These are phyloP conservation scores for Pseudogymnoascus destructans DNA, from an alignment of 2,329 filamentous ascomycete genomes.

Conservation along the genomic window DNA sequence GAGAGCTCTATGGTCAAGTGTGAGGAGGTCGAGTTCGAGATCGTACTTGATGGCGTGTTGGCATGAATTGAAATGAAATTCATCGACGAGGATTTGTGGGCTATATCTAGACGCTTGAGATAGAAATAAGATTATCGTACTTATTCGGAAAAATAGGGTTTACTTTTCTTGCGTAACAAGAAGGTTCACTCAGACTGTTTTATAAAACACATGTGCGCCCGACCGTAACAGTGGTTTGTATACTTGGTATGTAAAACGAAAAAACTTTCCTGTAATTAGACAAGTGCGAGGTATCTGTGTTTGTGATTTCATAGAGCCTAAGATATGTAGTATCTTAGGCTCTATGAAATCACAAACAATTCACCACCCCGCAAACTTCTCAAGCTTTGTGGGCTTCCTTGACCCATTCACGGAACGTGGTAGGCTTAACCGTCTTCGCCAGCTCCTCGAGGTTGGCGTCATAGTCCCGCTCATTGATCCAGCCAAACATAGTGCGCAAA, in stretches of 20 bases:
- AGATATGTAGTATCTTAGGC: not conserved
- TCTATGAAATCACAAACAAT: not conserved
- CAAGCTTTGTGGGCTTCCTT: not conserved
- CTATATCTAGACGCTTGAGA: not conserved
- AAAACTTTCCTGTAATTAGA: not conserved
- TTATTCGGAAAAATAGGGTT: not conserved
- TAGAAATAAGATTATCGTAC: not conserved
- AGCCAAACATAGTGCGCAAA: constrained; percentile 23
- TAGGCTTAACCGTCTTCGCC: constrained; percentile 20
- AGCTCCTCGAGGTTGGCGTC: constrained; percentile 27
- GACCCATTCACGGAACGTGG: constrained; percentile 3
- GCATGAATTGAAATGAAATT: not conserved
- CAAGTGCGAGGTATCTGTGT: not conserved
- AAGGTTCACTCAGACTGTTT: not conserved
- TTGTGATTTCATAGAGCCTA: too few relatives aligned
- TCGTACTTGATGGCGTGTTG: constrained; percentile 27
- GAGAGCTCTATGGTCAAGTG: constrained; percentile 33
- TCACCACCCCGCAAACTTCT: not conserved
- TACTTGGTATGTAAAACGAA: not conserved
- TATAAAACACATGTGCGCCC: too few relatives aligned
- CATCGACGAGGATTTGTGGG: not conserved
- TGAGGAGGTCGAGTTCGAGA: constrained; percentile 31
- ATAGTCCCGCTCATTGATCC: constrained; percentile 22
- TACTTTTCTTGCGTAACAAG: not conserved
- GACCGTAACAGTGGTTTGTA: not conserved